Conservation (phyloP, 192 early-diverging fungal genomes). For the Podila clonocystis region DNA sequence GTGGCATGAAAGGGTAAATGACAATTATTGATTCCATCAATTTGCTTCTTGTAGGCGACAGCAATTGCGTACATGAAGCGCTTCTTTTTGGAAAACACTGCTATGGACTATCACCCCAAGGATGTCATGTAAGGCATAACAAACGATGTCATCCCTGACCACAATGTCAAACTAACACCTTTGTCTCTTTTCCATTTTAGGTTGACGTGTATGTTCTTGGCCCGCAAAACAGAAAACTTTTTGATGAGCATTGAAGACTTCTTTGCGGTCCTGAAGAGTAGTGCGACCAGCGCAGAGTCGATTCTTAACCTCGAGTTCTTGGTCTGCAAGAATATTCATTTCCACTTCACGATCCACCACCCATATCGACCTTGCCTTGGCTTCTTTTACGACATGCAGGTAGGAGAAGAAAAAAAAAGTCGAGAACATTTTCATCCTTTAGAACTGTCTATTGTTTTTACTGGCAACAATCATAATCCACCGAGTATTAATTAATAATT, state of each 20-base stretch:
- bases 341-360: conserved; percentile 80
- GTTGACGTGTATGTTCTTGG: conserved; percentile 79
- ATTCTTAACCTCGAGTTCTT: conserved; percentile 64
- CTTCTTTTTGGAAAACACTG: conserved; percentile 81
- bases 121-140: conserved; percentile 64
- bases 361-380: conserved; percentile 77
- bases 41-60: conserved; percentile 67
- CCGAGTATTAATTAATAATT: background rate
- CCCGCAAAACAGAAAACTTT: conserved; percentile 79
- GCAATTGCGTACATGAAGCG: conserved; percentile 85
- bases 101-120: conserved; percentile 86
- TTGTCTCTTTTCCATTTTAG: too few relatives aligned
- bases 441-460: too few relatives aligned
- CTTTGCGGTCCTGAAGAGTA: conserved; percentile 57
- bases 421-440: too few relatives aligned
- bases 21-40: background rate
- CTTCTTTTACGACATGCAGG: conserved; percentile 79
- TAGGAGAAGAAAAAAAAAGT: background rate
- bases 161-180: too few relatives aligned
- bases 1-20: background rate
- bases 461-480: too few relatives aligned
- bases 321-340: conserved; percentile 69
- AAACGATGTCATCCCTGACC: background rate
- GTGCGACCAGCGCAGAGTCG: conserved; percentile 38
- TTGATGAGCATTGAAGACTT: conserved; percentile 82